Conservation (phyloP, 441 rosid genomes). For the Brassica balearica region DNA sequence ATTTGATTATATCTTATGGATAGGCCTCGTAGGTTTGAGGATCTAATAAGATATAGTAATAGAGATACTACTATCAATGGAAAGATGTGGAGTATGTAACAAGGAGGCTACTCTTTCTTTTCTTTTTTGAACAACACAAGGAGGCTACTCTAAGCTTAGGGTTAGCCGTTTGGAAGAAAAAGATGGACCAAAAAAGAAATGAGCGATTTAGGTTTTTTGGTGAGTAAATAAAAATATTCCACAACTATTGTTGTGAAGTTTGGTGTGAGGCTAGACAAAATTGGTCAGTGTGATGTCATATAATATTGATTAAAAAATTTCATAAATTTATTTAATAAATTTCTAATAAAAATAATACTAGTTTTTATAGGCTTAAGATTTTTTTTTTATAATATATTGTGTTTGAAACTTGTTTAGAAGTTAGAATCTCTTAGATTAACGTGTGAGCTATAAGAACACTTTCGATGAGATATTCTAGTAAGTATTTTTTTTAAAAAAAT, state of each 20-base stretch:
- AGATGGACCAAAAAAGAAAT: neutral
- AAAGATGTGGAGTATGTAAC: neutral
- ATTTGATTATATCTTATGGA: neutral
- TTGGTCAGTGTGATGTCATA: neutral
- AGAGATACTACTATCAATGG: neutral
- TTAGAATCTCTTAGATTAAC: no score
- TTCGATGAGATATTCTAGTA: no score
- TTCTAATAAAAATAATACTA: neutral
- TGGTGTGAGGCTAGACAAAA: neutral
- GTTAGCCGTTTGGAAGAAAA: neutral
- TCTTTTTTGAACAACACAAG: no score
- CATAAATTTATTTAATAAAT: no score
- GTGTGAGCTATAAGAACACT: no score
- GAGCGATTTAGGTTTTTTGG: neutral
- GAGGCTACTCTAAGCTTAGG: no score
- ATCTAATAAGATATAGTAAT: no score
- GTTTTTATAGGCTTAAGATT: neutral
- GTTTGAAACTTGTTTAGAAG: no score
- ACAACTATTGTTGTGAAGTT: neutral
- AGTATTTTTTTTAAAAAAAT: no score
- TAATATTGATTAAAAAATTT: no score
- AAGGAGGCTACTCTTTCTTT: neutral
- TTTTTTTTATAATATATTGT: no score
- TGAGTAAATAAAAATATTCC: neutral
- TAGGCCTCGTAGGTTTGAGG: neutral